Percentiles rank a stretch among this genome's conserved stretches.
phyloP scores from a whole-genome alignment of 2,329 filamentous ascomycete species.

The Aureobasidium sp. region DNA sequence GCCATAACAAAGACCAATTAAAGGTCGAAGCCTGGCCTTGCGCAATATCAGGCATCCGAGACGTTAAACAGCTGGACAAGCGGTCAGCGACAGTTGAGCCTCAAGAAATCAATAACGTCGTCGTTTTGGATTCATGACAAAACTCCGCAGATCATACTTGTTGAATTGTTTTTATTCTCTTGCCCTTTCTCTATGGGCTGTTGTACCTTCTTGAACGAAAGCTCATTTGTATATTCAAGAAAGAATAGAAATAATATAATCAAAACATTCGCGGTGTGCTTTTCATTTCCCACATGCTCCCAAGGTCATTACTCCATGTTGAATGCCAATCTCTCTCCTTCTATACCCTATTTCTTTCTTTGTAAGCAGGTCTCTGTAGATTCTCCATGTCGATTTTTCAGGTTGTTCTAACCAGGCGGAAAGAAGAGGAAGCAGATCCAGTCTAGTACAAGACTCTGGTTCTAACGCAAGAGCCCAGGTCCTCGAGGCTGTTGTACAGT shows the following conservation, averaged over 20 bases:
- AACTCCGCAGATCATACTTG: background rate
- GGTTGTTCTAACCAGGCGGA: background rate
- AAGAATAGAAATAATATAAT: background rate
- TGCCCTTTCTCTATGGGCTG: background rate
- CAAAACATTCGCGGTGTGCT: background rate
- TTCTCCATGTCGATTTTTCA: background rate
- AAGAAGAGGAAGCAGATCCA: background rate
- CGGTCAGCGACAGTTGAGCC: background rate
- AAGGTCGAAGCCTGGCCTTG: background rate
- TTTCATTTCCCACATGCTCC: slow-evolving; percentile 2
- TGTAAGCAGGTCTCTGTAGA: background rate
- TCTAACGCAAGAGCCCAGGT: slow-evolving; percentile 44
- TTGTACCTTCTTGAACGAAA: background rate
- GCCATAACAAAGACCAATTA: background rate
- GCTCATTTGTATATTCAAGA: background rate
- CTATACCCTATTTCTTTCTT: background rate
- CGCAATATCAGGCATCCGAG: background rate
- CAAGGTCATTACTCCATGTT: slow-evolving; percentile 10
- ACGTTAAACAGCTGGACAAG: background rate
- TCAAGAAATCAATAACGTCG: background rate
- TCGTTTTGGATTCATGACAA: background rate
- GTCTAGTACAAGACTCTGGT: slow-evolving; percentile 40
- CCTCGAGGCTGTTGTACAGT: slow-evolving; percentile 74
- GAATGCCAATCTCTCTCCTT: slow-evolving; percentile 2
- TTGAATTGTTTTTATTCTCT: background rate